Base-by-base conservation (phyloP, 352 stramenopile genomes). In the Phytophthora melonis region DNA sequence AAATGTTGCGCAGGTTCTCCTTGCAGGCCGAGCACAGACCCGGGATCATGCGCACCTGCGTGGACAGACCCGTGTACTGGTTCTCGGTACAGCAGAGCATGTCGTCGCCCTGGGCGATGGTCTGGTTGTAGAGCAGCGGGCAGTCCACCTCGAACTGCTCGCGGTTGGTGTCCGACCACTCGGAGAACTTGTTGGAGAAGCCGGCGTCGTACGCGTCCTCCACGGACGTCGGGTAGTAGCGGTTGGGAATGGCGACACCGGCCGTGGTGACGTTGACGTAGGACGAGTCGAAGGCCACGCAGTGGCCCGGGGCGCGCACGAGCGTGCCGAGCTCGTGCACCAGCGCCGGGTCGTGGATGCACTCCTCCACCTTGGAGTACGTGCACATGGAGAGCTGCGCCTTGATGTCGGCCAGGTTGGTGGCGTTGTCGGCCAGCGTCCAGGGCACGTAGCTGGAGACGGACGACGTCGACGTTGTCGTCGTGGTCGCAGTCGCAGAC, bases 1-100 rank as follows among this genome's bases (percentile, higher is more conserved):
- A 89, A 23, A 90, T 77, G 68, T 92, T 89, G 65, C 83, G 84
- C 63, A 92, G 74, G 45, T 90, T 88, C 43, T 88, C 72, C 68
- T 92, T 90, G 58, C 83, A 90, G 9, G 82, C 66, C 14, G 82
- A 83, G 59, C 84, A 92, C 32, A 85, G 66, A 11, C 84, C 83
- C 2, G 78, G 75, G 50, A 92, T 89, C 83, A 87, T 87, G 5
- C 78, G 79, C 19, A 90, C 79, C 58, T 92, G 85, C 11, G 80
- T 86, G 16, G 81, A 79, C 50, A 92, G 65, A n/a, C 68, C 77
- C 52, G 72, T 69, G 68, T 90, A 92, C 63, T 92, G 84, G 1
- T 61, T 72, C 53, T 92, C 81, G 0, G 84, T 90, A 30, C 84
- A 92, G 53, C 84, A 92, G 11, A 92, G 72, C 64, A 88, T 89